Evolutionary conservation across 2,329 filamentous ascomycete species (phyloP), one percentile per base, ranked within the genome.

Genomic region (Penicillium hesseltinei): DNA sequence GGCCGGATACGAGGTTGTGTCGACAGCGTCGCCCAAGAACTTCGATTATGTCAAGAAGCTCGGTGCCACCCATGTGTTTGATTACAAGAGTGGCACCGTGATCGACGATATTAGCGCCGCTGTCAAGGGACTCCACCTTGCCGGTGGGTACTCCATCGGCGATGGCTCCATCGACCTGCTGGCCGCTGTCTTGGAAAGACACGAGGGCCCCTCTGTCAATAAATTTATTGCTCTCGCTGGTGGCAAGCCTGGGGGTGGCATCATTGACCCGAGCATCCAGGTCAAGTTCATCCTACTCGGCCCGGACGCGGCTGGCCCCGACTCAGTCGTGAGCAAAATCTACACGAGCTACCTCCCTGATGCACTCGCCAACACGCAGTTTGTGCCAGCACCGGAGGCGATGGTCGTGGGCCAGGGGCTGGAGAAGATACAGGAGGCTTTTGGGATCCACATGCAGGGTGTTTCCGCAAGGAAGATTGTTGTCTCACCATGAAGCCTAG

Each of bases 51-150:
- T 79, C 17, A 77, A 75, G 60, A 60, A 63, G 13, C 73, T 83
- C 0, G 81, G 81, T 0, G 79, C 79, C 2, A 68, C 60, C 11
- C 61, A 72, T 2, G 76, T 75, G 0, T 79, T 80, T 49, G 80
- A 82, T 61, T 82, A 81, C 63, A 71, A 71, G 11, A 58, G 44
- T 11, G 15, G 51, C 0, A 62, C 39, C 11, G 54, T 66, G 2
- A 39, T 61, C 0, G 50, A 63, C 0, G 56, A 67, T 1, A 25
- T 69, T 5, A 52, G 61, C 2, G n/a, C 38, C 0, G 57, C 53
- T 64, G 15, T 62, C 56, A 5, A 58, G 60, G 52, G 61, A 55
- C 10, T 45, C 17, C 42, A 29, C 17, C 25, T 45, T 29, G 17
- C 10, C 25, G 42, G 42, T 4, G 25, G 25, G 1, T 45, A 29